Conservation (phyloP, 768 basidiomycete species). For the Clavaria fumosa region DNA sequence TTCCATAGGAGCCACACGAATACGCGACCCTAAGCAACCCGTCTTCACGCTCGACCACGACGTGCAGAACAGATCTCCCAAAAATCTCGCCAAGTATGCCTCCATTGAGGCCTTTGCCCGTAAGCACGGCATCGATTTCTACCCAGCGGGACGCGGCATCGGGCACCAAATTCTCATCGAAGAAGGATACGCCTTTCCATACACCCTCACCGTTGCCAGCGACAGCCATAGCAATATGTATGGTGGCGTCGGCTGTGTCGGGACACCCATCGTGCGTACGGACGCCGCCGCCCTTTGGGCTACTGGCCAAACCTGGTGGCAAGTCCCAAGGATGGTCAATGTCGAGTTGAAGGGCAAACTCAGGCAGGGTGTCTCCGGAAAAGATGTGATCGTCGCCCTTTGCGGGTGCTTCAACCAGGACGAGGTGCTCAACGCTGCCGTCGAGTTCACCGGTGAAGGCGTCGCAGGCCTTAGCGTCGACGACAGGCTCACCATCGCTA, state of each 20-base stretch:
- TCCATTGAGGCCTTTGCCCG: slow-evolving; percentile 86
- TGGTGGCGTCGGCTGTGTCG: slow-evolving; percentile 92
- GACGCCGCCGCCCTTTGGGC: slow-evolving; percentile 96
- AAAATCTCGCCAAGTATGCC: slow-evolving; percentile 87
- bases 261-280: slow-evolving; percentile 93
- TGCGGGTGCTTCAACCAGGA: slow-evolving; percentile 94
- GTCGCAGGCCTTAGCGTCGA: slow-evolving; percentile 66
- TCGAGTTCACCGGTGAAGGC: slow-evolving; percentile 92
- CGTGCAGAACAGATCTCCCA: slow-evolving; percentile 85
- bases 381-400: slow-evolving; percentile 94
- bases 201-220: slow-evolving; percentile 89
- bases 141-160: slow-evolving; percentile 93
- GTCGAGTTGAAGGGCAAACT: slow-evolving; percentile 79
- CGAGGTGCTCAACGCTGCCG: slow-evolving; percentile 90
- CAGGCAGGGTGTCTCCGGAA: slow-evolving; percentile 84
- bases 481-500: slow-evolving; percentile 91
- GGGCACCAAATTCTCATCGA: slow-evolving; percentile 97
- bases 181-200: slow-evolving; percentile 95
- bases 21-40: slow-evolving; percentile 67
- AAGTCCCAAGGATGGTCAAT: slow-evolving; percentile 91
- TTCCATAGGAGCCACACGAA: slow-evolving; percentile 78
- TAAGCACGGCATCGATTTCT: slow-evolving; percentile 78
- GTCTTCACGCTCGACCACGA: slow-evolving; percentile 98
- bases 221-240: slow-evolving; percentile 99
- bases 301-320: slow-evolving; percentile 99